Percentiles rank a stretch among this genome's conserved stretches.
Evolutionary conservation across 23 red algal genomes (phyloP).

Genomic region (Cyanidiococcus yangmingshanensis): DNA sequence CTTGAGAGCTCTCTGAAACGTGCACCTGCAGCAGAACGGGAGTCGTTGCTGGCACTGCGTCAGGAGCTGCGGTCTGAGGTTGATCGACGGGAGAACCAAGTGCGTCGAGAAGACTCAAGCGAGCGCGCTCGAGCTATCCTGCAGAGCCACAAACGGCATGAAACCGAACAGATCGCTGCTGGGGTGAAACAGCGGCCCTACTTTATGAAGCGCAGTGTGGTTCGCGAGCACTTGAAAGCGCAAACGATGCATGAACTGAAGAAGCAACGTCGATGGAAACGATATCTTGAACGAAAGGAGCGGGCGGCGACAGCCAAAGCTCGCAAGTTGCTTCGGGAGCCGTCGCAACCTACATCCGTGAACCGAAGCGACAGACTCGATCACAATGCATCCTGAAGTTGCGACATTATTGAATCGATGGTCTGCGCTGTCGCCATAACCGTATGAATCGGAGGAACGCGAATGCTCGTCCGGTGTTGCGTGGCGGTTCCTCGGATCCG

Average conservation of each 20-base stretch:
- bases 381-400: too few relatives aligned
- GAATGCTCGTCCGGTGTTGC: not conserved
- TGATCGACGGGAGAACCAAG: not conserved
- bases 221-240: not conserved
- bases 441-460: not conserved
- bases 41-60: not conserved
- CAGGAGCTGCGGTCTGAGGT: not conserved
- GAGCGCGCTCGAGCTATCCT: not conserved
- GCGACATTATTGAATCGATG: too few relatives aligned
- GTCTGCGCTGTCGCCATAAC: not conserved
- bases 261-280: not conserved
- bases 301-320: not conserved
- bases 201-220: not conserved
- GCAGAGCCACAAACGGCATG: not conserved
- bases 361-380: too few relatives aligned
- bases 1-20: not conserved
- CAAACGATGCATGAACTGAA: not conserved
- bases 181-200: not conserved
- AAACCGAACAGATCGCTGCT: not conserved
- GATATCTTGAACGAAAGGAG: not conserved
- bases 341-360: too few relatives aligned
- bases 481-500: too few relatives aligned
- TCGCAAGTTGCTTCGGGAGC: not conserved
- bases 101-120: not conserved
- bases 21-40: not conserved